A percentile compares a stretch with the other conserved stretches of the same genome.
Evolutionary conservation across 2,329 filamentous ascomycete species (phyloP).

Genomic region (Sporothrix euskadiensis): DNA sequence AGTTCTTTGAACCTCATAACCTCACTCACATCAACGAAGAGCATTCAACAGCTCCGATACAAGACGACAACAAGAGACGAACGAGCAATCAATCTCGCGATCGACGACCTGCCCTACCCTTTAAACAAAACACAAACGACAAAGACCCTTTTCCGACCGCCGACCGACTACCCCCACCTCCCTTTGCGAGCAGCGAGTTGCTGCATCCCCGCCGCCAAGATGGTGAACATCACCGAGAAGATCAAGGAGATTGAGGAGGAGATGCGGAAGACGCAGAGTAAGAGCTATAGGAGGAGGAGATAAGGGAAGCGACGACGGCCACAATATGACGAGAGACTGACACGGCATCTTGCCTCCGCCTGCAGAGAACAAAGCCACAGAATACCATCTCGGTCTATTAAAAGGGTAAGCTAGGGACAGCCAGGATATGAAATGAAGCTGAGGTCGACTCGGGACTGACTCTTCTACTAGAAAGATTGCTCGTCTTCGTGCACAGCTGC

Average conservation of each 20-base stretch:
- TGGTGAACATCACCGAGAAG: constrained; percentile 99
- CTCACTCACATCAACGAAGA: background rate
- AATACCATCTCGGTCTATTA: constrained; percentile 95
- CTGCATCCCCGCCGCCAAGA: constrained; percentile 48
- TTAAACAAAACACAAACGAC: background rate
- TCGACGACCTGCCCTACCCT: background rate
- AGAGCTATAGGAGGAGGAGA: background rate
- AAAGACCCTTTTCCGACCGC: background rate
- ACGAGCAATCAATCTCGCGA: background rate
- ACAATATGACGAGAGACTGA: constrained; percentile 12
- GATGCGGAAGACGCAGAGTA: constrained; percentile 99
- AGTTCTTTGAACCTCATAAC: background rate
- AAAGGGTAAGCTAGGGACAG: constrained; percentile 70
- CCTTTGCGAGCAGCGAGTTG: constrained; percentile 25
- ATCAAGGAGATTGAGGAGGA: constrained; percentile 99
- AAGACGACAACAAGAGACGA: background rate
- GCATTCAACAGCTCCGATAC: background rate
- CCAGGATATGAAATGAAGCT: too few species aligned
- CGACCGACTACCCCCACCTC: background rate
- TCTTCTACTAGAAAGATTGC: constrained; percentile 77
- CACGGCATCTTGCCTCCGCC: constrained; percentile 16
- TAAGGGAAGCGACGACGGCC: background rate
- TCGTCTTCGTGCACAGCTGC: constrained; percentile 86
- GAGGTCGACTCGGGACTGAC: background rate
- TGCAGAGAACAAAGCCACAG: constrained; percentile 98